phyloP scores from a whole-genome alignment of 176 grass and related monocot species.

The Carex myosuroides region DNA sequence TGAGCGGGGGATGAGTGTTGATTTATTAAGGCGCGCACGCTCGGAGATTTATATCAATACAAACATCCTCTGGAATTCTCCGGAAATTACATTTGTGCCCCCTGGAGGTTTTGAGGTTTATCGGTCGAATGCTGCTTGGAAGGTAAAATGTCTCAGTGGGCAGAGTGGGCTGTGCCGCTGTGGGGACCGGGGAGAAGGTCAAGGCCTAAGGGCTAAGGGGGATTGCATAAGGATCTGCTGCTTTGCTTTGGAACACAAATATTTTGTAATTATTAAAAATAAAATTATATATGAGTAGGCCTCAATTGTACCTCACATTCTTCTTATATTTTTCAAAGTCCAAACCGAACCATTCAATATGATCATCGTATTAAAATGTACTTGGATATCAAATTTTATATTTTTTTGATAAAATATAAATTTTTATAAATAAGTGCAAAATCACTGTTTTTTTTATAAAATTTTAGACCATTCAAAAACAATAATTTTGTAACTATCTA shows the following conservation, averaged over 20 bases:
- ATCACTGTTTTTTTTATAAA: no score
- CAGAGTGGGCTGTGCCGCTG: neutral
- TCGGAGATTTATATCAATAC: conserved; percentile 10
- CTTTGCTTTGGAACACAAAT: neutral
- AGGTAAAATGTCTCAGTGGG: neutral
- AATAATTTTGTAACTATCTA: no score
- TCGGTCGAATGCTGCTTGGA: neutral
- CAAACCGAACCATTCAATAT: no score
- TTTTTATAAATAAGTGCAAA: no score
- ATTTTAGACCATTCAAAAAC: no score
- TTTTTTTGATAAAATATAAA: no score
- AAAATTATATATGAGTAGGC: no score
- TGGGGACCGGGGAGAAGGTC: neutral
- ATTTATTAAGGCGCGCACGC: conserved; percentile 1
- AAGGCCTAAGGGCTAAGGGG: neutral
- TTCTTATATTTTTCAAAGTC: no score
- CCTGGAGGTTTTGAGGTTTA: neutral
- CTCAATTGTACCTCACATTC: no score
- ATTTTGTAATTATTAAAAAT: no score
- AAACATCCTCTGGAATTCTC: neutral
- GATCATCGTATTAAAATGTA: no score
- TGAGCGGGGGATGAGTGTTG: neutral
- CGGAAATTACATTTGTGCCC: neutral
- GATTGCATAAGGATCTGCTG: neutral
- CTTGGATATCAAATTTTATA: no score